Evolutionary conservation across 441 rosid genomes (phyloP), one percentile per base, ranked within the genome.

Genomic region (Biscutella auriculata): DNA sequence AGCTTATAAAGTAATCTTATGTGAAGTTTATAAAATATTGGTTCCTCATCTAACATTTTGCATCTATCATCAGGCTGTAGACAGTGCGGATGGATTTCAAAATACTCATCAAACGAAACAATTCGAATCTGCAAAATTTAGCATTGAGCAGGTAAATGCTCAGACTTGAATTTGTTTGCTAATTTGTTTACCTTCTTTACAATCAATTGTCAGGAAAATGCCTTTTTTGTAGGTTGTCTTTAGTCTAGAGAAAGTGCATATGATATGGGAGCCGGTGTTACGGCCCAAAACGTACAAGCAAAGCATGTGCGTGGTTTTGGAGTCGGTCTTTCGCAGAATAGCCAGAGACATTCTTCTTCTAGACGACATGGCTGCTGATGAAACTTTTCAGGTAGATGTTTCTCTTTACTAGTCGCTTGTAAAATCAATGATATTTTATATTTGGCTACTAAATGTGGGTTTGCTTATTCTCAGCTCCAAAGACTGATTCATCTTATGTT

Each of bases 301-400:
- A 71, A 82, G 95, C 80, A 84, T 87, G 89, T 80, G 89, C 58
- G 53, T 62, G 9, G 87, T 90, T 74, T 70, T 90, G 63, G 97
- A 90, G 52, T 87, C 95, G 0, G 88, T 89, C 43, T 82, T 94
- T 66, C 81, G 85, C 37, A 76, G 94, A 73, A 79, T 90, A 40
- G 46, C 81, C 8, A 78, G 56, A 73, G 95, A 94, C 69, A 78
- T 90, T 58, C 94, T 94, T 58, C 82, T 82, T 62, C 72, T 94
- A 53, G 99, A 94, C 69, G 99, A 94, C 69, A 81, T 94, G 82
- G 97, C 99, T 34, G 99, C 99, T 6, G 99, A 94, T 55, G 99
- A 94, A 76, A 89, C 99, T 51, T 75, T 87, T 64, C 92, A 84
- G 91, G 99, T 85, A 57, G 4, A 13, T 33, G 48, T 35, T 46